These are phyloP conservation scores for Nicotiana tomentosiformis DNA, from an alignment of 257 asterid species.

Conservation along the genomic window DNA sequence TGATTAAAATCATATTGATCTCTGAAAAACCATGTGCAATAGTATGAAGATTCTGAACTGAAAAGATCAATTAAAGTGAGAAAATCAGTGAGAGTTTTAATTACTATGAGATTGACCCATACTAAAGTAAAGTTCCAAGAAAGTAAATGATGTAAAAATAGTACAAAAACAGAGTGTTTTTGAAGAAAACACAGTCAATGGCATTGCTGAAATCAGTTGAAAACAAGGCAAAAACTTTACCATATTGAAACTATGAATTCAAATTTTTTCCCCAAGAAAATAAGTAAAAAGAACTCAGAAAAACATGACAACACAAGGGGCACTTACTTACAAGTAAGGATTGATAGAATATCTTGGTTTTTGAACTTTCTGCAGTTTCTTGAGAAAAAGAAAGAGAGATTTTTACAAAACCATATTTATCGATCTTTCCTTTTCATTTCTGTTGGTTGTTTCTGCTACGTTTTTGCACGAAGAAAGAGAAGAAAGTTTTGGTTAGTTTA, in stretches of 20 bases:
- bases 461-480: neutral
- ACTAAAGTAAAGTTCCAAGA: neutral
- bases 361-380: slow-evolving; percentile 1
- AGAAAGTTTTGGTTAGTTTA: neutral
- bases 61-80: neutral
- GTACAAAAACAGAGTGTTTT: slow-evolving; percentile 2
- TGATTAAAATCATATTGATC: neutral
- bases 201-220: slow-evolving; percentile 16
- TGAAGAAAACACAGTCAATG: slow-evolving; percentile 22
- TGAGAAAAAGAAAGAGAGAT: neutral
- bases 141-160: neutral
- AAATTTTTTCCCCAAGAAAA: neutral
- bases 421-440: slow-evolving; percentile 8
- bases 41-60: neutral
- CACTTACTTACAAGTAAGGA: slow-evolving; percentile 31
- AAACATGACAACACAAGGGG: slow-evolving; percentile 1
- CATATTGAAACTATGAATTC: neutral
- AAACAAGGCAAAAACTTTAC: slow-evolving; percentile 11
- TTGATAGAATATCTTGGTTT: slow-evolving; percentile 6
- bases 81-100: slow-evolving; percentile 5
- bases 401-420: slow-evolving; percentile 8
- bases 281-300: neutral
- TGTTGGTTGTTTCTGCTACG: neutral
- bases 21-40: neutral
- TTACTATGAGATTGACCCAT: slow-evolving; percentile 2